phyloP scores from a whole-genome alignment of 176 grass and related monocot genomes.

The Canna indica region DNA sequence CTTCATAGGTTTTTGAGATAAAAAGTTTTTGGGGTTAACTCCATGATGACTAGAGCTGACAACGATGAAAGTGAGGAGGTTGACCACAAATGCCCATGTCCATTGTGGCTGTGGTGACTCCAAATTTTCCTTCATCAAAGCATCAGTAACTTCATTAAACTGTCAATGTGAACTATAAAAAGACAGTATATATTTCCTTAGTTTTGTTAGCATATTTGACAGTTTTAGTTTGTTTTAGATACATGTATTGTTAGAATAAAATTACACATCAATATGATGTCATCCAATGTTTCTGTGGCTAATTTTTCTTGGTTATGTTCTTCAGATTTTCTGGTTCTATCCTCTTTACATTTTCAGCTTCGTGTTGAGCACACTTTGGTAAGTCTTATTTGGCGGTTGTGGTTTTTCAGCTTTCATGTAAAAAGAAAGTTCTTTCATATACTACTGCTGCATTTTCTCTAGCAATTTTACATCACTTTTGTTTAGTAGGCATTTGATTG shows the following conservation, averaged over 20 bases:
- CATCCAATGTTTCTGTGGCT: not conserved
- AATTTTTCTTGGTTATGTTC: not conserved
- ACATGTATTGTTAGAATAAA: not conserved
- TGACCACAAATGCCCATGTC: not conserved
- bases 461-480: not conserved
- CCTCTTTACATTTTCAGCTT: slow-evolving; percentile 94
- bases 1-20: no score
- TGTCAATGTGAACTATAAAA: not conserved
- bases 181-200: not conserved
- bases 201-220: not conserved
- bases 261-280: not conserved
- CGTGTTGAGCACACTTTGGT: slow-evolving; percentile 77
- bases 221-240: slow-evolving; percentile 15
- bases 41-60: no score
- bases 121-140: not conserved
- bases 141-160: not conserved
- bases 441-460: not conserved
- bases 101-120: not conserved
- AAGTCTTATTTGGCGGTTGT: slow-evolving; percentile 22
- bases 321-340: slow-evolving; percentile 96
- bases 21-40: no score
- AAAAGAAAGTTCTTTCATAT: not conserved
- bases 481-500: not conserved
- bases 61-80: no score
- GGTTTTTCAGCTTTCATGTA: slow-evolving; percentile 9